Evolutionary conservation across 176 grass and related monocot species (phyloP), one percentile per base, ranked within the genome.

Genomic region (Thinopyrum elongatum): DNA sequence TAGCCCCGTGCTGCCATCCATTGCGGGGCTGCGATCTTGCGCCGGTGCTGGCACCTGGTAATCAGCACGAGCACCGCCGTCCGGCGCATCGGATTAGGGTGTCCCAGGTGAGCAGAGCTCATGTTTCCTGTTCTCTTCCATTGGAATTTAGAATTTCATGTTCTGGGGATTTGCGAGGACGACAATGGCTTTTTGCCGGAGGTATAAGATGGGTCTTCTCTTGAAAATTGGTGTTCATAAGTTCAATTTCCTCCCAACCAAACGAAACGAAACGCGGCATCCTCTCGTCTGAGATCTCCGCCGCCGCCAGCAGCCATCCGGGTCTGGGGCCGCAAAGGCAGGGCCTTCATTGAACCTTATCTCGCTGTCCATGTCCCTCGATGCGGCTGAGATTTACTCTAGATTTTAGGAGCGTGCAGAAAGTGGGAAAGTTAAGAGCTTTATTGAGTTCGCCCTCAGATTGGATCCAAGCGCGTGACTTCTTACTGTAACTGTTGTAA

Each of bases 61-160:
- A 60, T 62, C 68, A 30, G 67, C 55, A 63, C 26, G 53, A 33
- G 55, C 82, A 31, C 70, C 19, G 70, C 70, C 26, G 57, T 10
- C 53, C 22, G 25, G 30, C 80, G 49, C 34, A 13, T 83, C 41
- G 68, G 66, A 13, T 83, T 30, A 47, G 68, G 68, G 33, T 25
- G 14, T 41, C 49, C 68, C 55, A 73, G 81, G 83, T 85, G 59
- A 77, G 83, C 27, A 63, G 34, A 21, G 10, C n/a, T 27, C 26
- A 2, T 46, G 12, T 47, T 84, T 12, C 82, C 47, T 34, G 13
- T 64, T 22, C 58, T 65, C 8, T 84, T 33, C 26, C 27, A 33
- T 68, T 34, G 41, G n/a, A 27, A 27, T 21, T 85, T 62, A 7
- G 41, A 85, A 41, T 85, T 65, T 51, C 44, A 9, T n/a, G 28